Percentiles rank a stretch among this genome's conserved stretches.
phyloP scores from a whole-genome alignment of 352 stramenopile species.

The Pythium aphanidermatum region DNA sequence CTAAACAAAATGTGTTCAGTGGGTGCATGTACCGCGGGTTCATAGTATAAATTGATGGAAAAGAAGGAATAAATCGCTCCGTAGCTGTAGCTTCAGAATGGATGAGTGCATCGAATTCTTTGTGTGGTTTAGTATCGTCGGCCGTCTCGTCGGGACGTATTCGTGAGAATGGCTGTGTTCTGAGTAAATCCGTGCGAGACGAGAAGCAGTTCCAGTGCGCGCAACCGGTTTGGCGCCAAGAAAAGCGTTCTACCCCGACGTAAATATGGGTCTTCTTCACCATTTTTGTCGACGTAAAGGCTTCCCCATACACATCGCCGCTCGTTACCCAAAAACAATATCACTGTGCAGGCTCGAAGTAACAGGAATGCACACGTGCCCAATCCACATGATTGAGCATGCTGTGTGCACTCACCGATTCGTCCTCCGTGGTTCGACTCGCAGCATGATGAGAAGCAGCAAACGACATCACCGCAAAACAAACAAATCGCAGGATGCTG shows the following conservation, averaged over 20 bases:
- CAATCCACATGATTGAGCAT: slow-evolving; percentile 57
- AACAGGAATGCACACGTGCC: slow-evolving; percentile 62
- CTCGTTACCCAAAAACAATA: slow-evolving; percentile 79
- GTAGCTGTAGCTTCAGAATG: no score
- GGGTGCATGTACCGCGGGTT: no score
- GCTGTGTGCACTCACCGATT: slow-evolving; percentile 71
- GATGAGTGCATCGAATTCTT: no score
- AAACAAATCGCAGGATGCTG: slow-evolving; percentile 73
- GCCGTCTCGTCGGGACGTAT: slow-evolving; percentile 71
- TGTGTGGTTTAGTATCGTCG: slow-evolving; percentile 76
- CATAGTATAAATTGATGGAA: no score
- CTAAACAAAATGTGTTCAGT: no score
- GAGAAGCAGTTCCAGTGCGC: slow-evolving; percentile 64
- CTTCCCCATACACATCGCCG: slow-evolving; percentile 76
- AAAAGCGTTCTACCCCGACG: slow-evolving; percentile 71
- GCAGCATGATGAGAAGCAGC: slow-evolving; percentile 73
- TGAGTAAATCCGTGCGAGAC: slow-evolving; percentile 67
- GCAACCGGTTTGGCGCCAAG: slow-evolving; percentile 43
- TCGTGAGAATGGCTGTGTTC: slow-evolving; percentile 73
- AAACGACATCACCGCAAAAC: slow-evolving; percentile 66
- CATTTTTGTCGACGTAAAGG: slow-evolving; percentile 83
- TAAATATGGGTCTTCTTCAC: slow-evolving; percentile 78
- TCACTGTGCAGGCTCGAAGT: slow-evolving; percentile 71
- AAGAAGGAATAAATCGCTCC: no score
- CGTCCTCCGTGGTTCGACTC: slow-evolving; percentile 36